Evolutionary conservation across 495 filamentous ascomycete species (phyloP), one percentile per base, ranked within the genome.

Genomic region (Penicillium chermesinum): DNA sequence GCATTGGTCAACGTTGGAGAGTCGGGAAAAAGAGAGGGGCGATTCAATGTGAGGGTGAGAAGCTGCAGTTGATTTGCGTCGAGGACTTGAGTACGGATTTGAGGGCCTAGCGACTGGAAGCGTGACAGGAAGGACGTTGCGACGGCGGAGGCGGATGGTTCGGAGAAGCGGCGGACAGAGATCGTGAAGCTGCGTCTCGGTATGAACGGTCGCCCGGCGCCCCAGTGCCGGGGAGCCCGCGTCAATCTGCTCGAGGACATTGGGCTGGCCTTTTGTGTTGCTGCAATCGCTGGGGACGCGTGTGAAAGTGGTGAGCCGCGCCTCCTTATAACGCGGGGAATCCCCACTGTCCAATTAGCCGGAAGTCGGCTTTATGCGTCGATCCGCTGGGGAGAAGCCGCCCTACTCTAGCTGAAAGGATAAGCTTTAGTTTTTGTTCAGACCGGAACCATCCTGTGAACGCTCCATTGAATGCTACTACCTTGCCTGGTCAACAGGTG

Each of bases 51-150:
- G 10, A 80, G 61, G 2, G 63, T 66, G 33, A 84, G 68, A 17
- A 76, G 76, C 27, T 77, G 76, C 1, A 83, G 64, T 50, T 82
- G 79, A 50, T 81, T 81, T n/a, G 67, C 65, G 53, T 82, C 79
- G 9, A 83, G 68, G 4, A 59, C 46, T 49, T 83, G 80, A 1
- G 62, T 68, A 20, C 71, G 71, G 1, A 56, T 67, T 51, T 66
- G 67, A 0, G 74, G 70, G 1, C 70, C 71, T 4, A 60, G 55
- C 7, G 66, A 69, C 53, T 74, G 71, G 34, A 69, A 68, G 18
- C 63, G 63, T 0, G 63, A 50, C 13, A 77, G 65, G 44, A 77
- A 78, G 39, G 66, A 59, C 12, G 68, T 33, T n/a, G 74, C 72
- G 38, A 72, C 59, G 27, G 63, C 47, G 3, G 63, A 46, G 49